Percentiles rank a stretch among this genome's conserved stretches.
phyloP scores from a whole-genome alignment of 768 basidiomycete genomes.

The Russula lepida region DNA sequence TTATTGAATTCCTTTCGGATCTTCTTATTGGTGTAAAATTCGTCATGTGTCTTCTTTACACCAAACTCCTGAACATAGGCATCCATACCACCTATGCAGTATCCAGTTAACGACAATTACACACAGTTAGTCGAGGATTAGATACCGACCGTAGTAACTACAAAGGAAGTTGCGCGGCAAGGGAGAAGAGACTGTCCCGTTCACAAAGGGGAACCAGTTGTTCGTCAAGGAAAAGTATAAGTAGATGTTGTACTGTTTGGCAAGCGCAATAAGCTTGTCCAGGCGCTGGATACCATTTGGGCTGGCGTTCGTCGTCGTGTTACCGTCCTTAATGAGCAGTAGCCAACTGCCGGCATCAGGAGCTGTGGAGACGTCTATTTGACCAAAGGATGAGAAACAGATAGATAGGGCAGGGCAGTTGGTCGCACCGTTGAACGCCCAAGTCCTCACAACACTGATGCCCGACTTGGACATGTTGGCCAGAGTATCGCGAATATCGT shows the following conservation, averaged over 20 bases:
- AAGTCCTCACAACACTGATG: conserved; percentile 53
- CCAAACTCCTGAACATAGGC: conserved; percentile 29
- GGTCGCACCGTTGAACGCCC: conserved; percentile 60
- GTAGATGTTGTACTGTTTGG: conserved; percentile 45
- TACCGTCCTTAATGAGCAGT: conserved; percentile 51
- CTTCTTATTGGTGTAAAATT: conserved; percentile 32
- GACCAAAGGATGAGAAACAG: not conserved
- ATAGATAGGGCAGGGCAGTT: not conserved
- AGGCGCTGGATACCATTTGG: conserved; percentile 55
- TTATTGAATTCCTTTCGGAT: conserved; percentile 20
- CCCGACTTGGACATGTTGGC: conserved; percentile 48
- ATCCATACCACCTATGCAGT: conserved; percentile 33
- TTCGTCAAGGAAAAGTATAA: conserved; percentile 18
- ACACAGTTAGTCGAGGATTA: not conserved
- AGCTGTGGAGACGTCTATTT: conserved; percentile 15
- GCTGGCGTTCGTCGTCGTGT: conserved; percentile 46
- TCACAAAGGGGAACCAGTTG: conserved; percentile 19
- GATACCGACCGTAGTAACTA: conserved; percentile 26
- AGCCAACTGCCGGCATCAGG: conserved; percentile 54
- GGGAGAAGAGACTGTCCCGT: not conserved
- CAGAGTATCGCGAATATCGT: conserved; percentile 51
- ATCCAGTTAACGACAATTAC: not conserved
- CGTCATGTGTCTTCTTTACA: conserved; percentile 29
- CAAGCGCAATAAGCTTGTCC: conserved; percentile 48
- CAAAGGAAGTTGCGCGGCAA: conserved; percentile 27